These are phyloP conservation scores for Herpetospermum pedunculosum DNA, from an alignment of 306 rosid genomes.

Conservation along the genomic window DNA sequence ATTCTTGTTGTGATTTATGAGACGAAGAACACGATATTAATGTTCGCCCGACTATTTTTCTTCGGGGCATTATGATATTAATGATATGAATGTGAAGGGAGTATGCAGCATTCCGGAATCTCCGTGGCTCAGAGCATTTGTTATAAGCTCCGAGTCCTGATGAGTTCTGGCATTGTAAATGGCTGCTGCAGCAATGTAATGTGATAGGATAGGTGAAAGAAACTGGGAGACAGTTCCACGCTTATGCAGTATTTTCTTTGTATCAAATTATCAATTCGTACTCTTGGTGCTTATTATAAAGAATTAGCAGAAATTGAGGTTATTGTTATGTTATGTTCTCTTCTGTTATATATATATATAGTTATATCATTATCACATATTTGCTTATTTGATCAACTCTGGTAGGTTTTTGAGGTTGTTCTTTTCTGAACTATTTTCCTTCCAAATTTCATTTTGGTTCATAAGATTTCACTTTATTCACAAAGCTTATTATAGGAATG, in stretches of 20 bases:
- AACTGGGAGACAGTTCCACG: conserved; percentile 22
- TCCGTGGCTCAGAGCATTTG: conserved; percentile 24
- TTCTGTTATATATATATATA: background rate
- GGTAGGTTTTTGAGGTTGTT: background rate
- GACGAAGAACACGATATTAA: conserved; percentile 14
- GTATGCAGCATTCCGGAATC: conserved; percentile 30
- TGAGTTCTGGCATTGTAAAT: conserved; percentile 47
- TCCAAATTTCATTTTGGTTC: background rate
- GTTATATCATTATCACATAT: background rate
- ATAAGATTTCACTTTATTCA: background rate
- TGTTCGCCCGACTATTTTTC: conserved; percentile 60
- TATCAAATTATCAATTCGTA: conserved; percentile 28
- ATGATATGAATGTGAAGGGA: conserved; percentile 37
- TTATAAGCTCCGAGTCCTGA: conserved; percentile 15
- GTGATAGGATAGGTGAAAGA: conserved; percentile 15
- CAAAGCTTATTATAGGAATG: background rate
- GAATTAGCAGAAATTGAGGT: conserved; percentile 20
- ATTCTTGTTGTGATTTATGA: conserved; percentile 17
- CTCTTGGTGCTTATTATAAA: conserved; percentile 26
- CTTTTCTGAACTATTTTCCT: background rate
- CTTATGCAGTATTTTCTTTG: conserved; percentile 39
- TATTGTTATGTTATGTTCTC: background rate
- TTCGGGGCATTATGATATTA: conserved; percentile 40
- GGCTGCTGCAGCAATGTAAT: conserved; percentile 29
- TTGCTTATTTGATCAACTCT: no score